Evolutionary conservation across 2,329 filamentous ascomycete species (phyloP).

Genomic region (Trichothecium roseum): DNA sequence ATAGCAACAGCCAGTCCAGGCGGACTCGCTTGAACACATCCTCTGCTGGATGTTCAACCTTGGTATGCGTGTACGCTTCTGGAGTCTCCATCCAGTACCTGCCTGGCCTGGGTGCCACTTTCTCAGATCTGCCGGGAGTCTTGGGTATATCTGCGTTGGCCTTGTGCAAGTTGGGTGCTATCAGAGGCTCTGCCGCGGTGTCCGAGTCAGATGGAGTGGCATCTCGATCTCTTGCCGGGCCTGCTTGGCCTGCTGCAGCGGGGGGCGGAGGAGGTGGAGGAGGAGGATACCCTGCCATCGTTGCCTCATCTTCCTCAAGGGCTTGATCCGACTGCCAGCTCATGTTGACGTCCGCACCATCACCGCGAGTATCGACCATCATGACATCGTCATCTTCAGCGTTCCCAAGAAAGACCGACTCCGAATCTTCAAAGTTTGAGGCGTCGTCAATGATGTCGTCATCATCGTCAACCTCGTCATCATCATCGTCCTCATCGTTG

Average conservation of each 20-base stretch:
- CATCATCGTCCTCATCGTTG: slow-evolving; percentile 17
- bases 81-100: slow-evolving; percentile 84
- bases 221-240: slow-evolving; percentile 39
- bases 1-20: slow-evolving; percentile 88
- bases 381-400: slow-evolving; percentile 31
- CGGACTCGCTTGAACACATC: slow-evolving; percentile 83
- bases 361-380: slow-evolving; percentile 42
- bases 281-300: slow-evolving; percentile 62
- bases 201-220: slow-evolving; percentile 65
- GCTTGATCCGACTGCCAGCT: slow-evolving; percentile 53
- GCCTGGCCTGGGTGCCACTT: slow-evolving; percentile 50
- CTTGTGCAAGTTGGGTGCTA: slow-evolving; percentile 52
- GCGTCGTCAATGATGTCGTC: slow-evolving; percentile 33
- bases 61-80: slow-evolving; percentile 51
- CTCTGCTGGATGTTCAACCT: slow-evolving; percentile 62
- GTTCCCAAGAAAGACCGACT: slow-evolving; percentile 39
- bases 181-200: slow-evolving; percentile 52
- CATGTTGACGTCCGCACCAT: slow-evolving; percentile 34
- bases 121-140: slow-evolving; percentile 54
- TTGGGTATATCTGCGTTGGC: slow-evolving; percentile 66
- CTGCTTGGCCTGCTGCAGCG: slow-evolving; percentile 22
- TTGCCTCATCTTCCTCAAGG: slow-evolving; percentile 66
- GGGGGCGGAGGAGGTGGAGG: slow-evolving; percentile 51
- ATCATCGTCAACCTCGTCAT: slow-evolving; percentile 21
- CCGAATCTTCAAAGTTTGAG: slow-evolving; percentile 13